Conservation (phyloP, 768 basidiomycete genomes). For the Floccularia luteovirens region DNA sequence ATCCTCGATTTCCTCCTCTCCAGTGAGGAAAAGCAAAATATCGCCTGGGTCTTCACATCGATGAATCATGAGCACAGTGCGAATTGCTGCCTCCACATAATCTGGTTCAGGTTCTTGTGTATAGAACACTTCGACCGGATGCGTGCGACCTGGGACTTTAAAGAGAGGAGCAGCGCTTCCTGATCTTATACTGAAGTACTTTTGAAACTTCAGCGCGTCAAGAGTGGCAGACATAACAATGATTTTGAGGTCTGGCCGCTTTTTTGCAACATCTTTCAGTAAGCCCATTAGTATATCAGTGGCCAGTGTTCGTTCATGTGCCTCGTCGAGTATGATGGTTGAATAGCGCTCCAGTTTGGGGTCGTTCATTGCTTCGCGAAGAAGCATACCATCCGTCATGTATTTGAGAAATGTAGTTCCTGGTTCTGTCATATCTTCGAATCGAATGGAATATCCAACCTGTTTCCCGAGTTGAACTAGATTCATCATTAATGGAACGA, state of each 20-base stretch:
- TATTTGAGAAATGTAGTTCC: slow-evolving; percentile 96
- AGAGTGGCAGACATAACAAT: slow-evolving; percentile 99
- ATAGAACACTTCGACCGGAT: slow-evolving; percentile 94
- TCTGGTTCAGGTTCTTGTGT: slow-evolving; percentile 90
- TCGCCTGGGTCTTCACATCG: slow-evolving; percentile 93
- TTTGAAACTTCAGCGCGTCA: slow-evolving; percentile 94
- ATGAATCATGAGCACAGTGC: slow-evolving; percentile 96
- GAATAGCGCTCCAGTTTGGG: slow-evolving; percentile 84
- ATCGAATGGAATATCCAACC: slow-evolving; percentile 97
- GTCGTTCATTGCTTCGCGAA: slow-evolving; percentile 98
- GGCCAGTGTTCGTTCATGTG: slow-evolving; percentile 95
- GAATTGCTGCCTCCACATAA: slow-evolving; percentile 95
- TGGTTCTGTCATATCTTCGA: slow-evolving; percentile 91
- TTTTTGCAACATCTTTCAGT: slow-evolving; percentile 76
- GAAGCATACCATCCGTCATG: slow-evolving; percentile 99
- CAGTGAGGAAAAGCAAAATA: slow-evolving; percentile 90
- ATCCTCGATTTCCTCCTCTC: slow-evolving; percentile 98
- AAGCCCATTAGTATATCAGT: slow-evolving; percentile 99
- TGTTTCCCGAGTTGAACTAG: slow-evolving; percentile 87
- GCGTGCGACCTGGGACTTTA: slow-evolving; percentile 88
- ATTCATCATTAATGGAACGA: slow-evolving; percentile 5
- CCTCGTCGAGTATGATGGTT: slow-evolving; percentile 98
- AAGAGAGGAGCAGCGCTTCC: slow-evolving; percentile 62
- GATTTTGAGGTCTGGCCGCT: slow-evolving; percentile 85
- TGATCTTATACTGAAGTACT: slow-evolving; percentile 67